Evolutionary conservation across 2,329 filamentous ascomycete genomes (phyloP), one percentile per base, ranked within the genome.

Genomic region (Sarocladium strictum): DNA sequence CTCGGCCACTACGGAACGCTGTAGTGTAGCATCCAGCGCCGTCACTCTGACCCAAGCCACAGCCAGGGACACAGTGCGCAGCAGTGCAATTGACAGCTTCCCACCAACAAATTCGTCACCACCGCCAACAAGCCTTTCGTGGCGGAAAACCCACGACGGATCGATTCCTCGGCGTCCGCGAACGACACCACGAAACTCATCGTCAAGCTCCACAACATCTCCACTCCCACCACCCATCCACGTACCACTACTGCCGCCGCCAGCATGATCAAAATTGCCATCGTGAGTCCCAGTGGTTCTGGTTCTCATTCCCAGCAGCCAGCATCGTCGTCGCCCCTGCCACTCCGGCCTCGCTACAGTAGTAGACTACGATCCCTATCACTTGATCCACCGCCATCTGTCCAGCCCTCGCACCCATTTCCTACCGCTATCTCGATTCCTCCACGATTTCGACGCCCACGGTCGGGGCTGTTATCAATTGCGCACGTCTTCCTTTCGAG

Each of bases 161-260:
- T 47, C 17, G 19, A 43, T 23, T 29, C 43, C 24, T 27, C 43
- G 21, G 43, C 43, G 43, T 47, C 43, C 19, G 14, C 43, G 24
- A 47, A 47, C 43, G 43, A 47, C 43, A 47, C 23, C 47, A 51
- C 10, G 47, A 51, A 51, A 19, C 29, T 21, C 27, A 51, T 51
- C 47, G 27, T 51, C 27, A 32, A 40, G 47, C 47, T 51, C 47
- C 47, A 51, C 47, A 51, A 33, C 47, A 61, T 58, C 55, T 55
- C 57, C 54, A 55, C 60, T 59, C 60, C 60, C 59, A 61, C 61
- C 60, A 57, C 61, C 58, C 61, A 62, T 60, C 56, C 61, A 61
- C 56, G 29, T 58, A 55, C 57, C 58, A 60, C 60, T 59, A 58
- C 55, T 59, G 54, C 60, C 50, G 23, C 52, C 26, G 52, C 52